Evolutionary conservation across 345 rosid species (phyloP).

Genomic region (Gossypium bickii): DNA sequence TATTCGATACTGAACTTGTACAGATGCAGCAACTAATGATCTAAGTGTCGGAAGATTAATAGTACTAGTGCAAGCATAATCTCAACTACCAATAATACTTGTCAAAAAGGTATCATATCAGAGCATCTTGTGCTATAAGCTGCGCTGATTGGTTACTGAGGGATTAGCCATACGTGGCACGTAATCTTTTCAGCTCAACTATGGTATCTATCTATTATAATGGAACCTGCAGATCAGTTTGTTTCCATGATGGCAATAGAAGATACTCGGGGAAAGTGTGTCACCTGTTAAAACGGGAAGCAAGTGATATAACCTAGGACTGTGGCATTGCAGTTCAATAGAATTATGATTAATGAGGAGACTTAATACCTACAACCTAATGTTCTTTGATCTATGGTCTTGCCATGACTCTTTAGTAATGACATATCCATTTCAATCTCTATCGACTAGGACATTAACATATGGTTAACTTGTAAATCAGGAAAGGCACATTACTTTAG

Average conservation of each 20-base stretch:
- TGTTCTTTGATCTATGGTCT: not conserved
- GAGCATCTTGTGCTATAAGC: not conserved
- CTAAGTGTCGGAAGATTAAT: not conserved
- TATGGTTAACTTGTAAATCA: not conserved
- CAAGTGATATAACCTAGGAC: not conserved
- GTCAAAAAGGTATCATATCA: not conserved
- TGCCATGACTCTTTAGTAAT: not conserved
- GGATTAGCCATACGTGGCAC: not conserved
- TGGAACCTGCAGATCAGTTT: too few species aligned
- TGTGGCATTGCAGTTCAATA: not conserved
- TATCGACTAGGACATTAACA: not conserved
- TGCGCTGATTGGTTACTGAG: too few species aligned
- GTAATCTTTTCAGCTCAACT: not conserved
- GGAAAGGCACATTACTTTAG: not conserved
- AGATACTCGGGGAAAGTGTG: too few species aligned
- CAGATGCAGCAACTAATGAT: too few species aligned
- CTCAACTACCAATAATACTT: not conserved
- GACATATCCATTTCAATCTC: not conserved
- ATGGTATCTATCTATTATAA: not conserved
- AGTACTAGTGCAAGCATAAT: not conserved
- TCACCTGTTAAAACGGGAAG: not conserved
- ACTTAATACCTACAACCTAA: not conserved
- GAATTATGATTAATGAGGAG: not conserved
- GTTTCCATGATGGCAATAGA: not conserved
- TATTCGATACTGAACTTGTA: not conserved